Conservation (phyloP, 345 rosid genomes). For the Cochlearia excelsa region DNA sequence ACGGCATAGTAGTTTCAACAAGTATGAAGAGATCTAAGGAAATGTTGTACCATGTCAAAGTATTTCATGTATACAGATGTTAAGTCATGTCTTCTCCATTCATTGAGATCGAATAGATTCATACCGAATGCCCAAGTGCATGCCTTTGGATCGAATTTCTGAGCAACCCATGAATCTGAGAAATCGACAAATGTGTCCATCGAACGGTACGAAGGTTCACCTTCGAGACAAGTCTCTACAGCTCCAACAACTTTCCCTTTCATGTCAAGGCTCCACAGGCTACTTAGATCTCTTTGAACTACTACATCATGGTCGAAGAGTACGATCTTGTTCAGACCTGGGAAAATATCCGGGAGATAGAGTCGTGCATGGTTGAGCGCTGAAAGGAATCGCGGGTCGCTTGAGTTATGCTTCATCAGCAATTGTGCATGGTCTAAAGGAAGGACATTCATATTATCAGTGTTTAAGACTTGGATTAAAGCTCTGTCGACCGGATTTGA, state of each 20-base stretch:
- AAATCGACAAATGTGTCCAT: conserved; percentile 65
- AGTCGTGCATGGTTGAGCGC: conserved; percentile 79
- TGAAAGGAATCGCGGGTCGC: conserved; percentile 61
- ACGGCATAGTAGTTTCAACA: neutral
- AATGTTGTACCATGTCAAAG: conserved; percentile 54
- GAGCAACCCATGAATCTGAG: conserved; percentile 57
- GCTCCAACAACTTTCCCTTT: conserved; percentile 87
- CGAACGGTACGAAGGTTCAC: conserved; percentile 50
- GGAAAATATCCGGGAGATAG: conserved; percentile 72
- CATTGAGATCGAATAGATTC: conserved; percentile 75
- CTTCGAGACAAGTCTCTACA: conserved; percentile 72
- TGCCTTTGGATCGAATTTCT: conserved; percentile 59
- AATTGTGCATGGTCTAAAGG: conserved; percentile 46
- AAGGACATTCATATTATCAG: conserved; percentile 59
- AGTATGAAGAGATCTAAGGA: conserved; percentile 16
- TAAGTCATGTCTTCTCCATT: conserved; percentile 68
- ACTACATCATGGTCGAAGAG: conserved; percentile 89
- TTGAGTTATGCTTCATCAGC: conserved; percentile 52
- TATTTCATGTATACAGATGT: conserved; percentile 55
- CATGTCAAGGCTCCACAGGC: conserved; percentile 71
- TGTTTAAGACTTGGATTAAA: conserved; percentile 55
- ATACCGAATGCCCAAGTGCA: conserved; percentile 97
- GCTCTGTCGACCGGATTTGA: conserved; percentile 67
- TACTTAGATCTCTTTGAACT: conserved; percentile 68
- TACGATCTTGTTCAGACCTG: conserved; percentile 66